Percentiles rank a stretch among this genome's conserved stretches.
Evolutionary conservation across 108 stramenopile species (phyloP).

Genomic region (Fragilaria radians): DNA sequence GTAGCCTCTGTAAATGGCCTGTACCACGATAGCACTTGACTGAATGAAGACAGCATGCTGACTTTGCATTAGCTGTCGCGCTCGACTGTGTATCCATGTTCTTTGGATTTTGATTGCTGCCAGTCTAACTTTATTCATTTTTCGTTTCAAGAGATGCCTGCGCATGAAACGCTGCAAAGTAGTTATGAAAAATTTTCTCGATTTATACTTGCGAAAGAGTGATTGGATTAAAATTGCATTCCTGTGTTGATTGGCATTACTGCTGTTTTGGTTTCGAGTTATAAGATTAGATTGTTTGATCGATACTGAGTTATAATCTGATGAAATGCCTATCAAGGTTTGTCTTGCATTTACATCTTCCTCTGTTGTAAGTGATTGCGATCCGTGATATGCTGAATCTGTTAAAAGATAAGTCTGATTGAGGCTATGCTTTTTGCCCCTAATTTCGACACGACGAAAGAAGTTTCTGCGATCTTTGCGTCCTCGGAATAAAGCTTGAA

Average conservation of each 20-base stretch:
- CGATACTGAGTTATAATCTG: no score
- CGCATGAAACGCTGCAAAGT: background rate
- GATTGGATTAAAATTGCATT: background rate
- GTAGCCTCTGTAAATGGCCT: background rate
- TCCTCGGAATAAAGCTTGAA: slow-evolving; percentile 15
- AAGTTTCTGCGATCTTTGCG: background rate
- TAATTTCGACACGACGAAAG: no score
- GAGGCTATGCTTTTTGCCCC: no score
- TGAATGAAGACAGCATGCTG: background rate
- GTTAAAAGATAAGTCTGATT: no score
- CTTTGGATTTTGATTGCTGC: background rate
- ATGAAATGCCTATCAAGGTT: no score
- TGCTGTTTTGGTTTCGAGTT: no score
- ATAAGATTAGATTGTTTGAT: no score
- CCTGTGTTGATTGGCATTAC: background rate
- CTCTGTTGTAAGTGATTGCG: no score
- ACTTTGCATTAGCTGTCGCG: background rate
- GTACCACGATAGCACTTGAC: background rate
- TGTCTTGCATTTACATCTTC: no score
- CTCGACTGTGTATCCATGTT: background rate
- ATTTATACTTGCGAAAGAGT: background rate
- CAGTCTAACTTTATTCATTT: background rate
- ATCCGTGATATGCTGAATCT: no score
- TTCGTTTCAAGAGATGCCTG: background rate
- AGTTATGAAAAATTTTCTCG: background rate